phyloP scores from a whole-genome alignment of 2,329 filamentous ascomycete genomes.

The Davidsoniella eucalypti region DNA sequence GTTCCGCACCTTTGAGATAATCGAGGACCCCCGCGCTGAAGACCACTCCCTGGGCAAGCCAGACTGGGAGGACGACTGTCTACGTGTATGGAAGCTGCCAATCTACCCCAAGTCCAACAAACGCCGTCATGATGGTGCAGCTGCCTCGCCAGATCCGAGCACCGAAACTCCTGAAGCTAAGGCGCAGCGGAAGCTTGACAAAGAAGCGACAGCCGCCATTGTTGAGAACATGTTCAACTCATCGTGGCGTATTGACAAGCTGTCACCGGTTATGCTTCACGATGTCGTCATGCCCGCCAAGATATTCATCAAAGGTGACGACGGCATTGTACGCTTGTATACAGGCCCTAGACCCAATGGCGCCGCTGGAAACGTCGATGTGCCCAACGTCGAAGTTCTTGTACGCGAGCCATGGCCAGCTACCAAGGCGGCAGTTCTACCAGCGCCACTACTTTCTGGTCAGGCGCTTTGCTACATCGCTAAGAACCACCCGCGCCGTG shows the following conservation, averaged over 20 bases:
- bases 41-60: conserved; percentile 28
- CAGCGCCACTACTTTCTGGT: conserved; percentile 46
- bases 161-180: conserved; percentile 4
- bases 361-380: conserved; percentile 21
- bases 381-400: conserved; percentile 51
- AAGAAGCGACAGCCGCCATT: conserved; percentile 14
- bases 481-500: conserved; percentile 57
- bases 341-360: conserved; percentile 43
- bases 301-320: conserved; percentile 50
- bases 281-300: conserved; percentile 51
- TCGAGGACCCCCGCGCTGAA: conserved; percentile 24
- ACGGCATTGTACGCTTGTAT: conserved; percentile 53
- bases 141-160: neutral
- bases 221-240: conserved; percentile 21
- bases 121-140: conserved; percentile 11
- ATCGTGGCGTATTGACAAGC: conserved; percentile 51
- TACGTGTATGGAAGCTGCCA: conserved; percentile 74
- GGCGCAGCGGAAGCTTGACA: conserved; percentile 12
- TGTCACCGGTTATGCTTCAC: conserved; percentile 48
- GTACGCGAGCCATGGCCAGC: conserved; percentile 68
- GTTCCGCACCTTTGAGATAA: conserved; percentile 53
- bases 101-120: conserved; percentile 24
- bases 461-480: conserved; percentile 76
- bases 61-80: conserved; percentile 57
- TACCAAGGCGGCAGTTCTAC: conserved; percentile 45